Conservation (phyloP, 148 eudicot species). For the Suaeda aralocaspica region DNA sequence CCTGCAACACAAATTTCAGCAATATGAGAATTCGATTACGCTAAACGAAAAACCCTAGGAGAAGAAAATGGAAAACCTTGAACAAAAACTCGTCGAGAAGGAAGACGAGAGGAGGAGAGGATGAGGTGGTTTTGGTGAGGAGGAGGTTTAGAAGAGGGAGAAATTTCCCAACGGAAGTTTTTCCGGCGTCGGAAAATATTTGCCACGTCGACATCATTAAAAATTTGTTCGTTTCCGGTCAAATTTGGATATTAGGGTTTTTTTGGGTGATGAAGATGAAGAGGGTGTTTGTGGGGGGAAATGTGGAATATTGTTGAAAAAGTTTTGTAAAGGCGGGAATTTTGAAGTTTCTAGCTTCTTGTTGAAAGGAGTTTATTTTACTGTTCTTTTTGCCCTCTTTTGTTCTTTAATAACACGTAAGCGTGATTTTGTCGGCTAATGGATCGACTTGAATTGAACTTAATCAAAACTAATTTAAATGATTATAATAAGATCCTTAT, state of each 20-base stretch:
- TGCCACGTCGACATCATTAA: constrained; percentile 64
- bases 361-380: not conserved
- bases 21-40: too few relatives aligned
- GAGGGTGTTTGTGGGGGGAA: not conserved
- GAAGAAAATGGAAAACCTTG: constrained; percentile 38
- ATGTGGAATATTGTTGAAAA: not conserved
- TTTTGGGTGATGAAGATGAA: constrained; percentile 24
- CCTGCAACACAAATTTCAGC: constrained; percentile 28
- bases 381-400: too few relatives aligned
- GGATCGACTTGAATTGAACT: too few relatives aligned
- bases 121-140: constrained; percentile 4
- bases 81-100: constrained; percentile 68
- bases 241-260: constrained; percentile 30
- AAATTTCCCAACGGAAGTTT: constrained; percentile 60
- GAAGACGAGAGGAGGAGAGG: constrained; percentile 37
- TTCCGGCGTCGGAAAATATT: constrained; percentile 49
- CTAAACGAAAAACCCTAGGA: not conserved
- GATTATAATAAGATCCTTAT: too few relatives aligned
- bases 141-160: constrained; percentile 21
- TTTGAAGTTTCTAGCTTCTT: constrained; percentile 5
- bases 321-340: constrained; percentile 28
- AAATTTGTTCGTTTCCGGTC: not conserved
- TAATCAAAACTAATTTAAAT: too few relatives aligned
- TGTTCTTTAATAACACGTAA: too few relatives aligned
- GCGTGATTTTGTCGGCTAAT: too few relatives aligned